Evolutionary conservation across 2,329 filamentous ascomycete genomes (phyloP), one percentile per base, ranked within the genome.

Genomic region (Thermochaetoides dissita): DNA sequence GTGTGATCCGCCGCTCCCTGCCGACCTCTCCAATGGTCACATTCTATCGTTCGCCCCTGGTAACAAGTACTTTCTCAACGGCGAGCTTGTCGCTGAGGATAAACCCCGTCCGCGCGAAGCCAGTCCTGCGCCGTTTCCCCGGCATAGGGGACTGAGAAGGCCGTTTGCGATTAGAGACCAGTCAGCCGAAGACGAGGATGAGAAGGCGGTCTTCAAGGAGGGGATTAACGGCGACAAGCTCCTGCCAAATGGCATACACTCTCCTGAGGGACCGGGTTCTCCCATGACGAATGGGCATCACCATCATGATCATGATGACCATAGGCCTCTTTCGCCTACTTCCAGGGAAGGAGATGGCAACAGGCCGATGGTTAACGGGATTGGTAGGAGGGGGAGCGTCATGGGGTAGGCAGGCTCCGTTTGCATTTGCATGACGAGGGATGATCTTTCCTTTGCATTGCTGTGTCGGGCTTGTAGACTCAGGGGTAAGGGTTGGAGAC

Each of bases 31-130:
- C 44, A 60, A 67, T 36, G 65, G 64, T 3, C 17, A 24, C 5
- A 24, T 24, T 5, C 17, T 24, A 5, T 24, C 17, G 17, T 76
- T 74, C 53, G 69, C 71, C 5, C 76, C 76, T 1, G 63, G 70
- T 45, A 66, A 65, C 49, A 76, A 72, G 53, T 71, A 75, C 52
- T 81, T 71, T 49, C 49, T 76, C 49, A 71, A 78, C 51, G 77
- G 76, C 30, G 50, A 60, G 7, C 55, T 76, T 30, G 61, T 74
- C 8, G 63, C 63, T 32, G 74, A 79, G 52, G 67, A 71, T 29
- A 59, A 62, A 43, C 67, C 71, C 0, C 63, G 62, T 30, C 55
- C 62, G 28, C 62, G 65, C 41, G 60, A 64, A 36, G 66, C 68
- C 9, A 74, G 72, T 60, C 66, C 60, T 42, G 66, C 64, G 8